Evolutionary conservation across 169 alveolate species (phyloP).

Genomic region (Plasmodium blacklocki): DNA sequence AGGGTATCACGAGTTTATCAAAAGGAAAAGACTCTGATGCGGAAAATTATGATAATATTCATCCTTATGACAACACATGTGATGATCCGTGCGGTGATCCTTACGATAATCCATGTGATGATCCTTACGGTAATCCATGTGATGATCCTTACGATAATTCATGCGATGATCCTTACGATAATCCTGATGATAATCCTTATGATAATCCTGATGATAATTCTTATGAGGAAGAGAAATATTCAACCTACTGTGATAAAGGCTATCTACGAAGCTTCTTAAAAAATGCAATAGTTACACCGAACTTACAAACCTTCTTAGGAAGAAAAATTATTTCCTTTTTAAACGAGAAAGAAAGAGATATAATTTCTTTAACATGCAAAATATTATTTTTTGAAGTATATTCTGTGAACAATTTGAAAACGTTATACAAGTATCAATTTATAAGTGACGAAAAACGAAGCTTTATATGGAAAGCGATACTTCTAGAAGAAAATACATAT

Average conservation of each 20-base stretch:
- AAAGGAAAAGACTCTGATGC: too few relatives aligned
- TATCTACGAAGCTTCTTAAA: constrained; percentile 33
- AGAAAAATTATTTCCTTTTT: constrained; percentile 44
- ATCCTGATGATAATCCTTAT: too few relatives aligned
- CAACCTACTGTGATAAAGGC: constrained; percentile 39
- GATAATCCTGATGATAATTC: too few relatives aligned
- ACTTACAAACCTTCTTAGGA: constrained; percentile 16
- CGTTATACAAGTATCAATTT: constrained; percentile 33
- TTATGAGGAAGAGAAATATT: background rate
- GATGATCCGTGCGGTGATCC: too few relatives aligned
- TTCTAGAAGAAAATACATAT: constrained; percentile 27
- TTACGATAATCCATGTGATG: too few relatives aligned
- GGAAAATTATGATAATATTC: too few relatives aligned
- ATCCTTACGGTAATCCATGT: too few relatives aligned
- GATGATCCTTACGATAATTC: too few relatives aligned
- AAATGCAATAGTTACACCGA: constrained; percentile 24
- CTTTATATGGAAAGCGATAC: constrained; percentile 39
- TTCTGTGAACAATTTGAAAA: constrained; percentile 31
- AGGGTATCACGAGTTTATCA: too few relatives aligned
- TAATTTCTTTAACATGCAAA: constrained; percentile 33
- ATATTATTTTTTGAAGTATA: constrained; percentile 44
- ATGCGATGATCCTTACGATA: too few relatives aligned
- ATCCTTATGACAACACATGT: too few relatives aligned
- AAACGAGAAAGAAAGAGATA: constrained; percentile 60
- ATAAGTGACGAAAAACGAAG: constrained; percentile 37